Evolutionary conservation across 495 filamentous ascomycete genomes (phyloP), one percentile per base, ranked within the genome.

Genomic region (Aspergillus funiculosus): DNA sequence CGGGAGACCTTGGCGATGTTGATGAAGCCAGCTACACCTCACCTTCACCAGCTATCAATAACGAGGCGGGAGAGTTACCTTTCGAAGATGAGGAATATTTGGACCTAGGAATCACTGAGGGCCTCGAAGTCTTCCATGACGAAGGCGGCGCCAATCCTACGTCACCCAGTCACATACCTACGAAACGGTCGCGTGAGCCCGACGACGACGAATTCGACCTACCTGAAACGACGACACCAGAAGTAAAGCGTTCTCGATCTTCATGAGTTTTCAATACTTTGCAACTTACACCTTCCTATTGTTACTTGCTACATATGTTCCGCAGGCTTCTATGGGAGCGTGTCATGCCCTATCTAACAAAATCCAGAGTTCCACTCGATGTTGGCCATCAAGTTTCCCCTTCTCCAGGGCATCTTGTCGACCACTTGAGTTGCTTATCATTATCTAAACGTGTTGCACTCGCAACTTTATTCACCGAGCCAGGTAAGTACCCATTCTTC

Each of bases 21-120:
- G 40, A 54, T 35, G 37, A 43, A 18, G 11, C 19, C 39, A 45
- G 56, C 22, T 28, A 45, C 30, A 20, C 26, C 11, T 13, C 46
- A 17, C 5, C 28, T 34, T 24, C 26, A 10, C 64, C 58, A 38
- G 60, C 35, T 22, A 28, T 30, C 24, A 11, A 76, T 22, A 67
- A 74, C 37, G 66, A 67, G 8, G 66, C 70, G 22, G 71, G 72
- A 39, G 66, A 74, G 30, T 52, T 72, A 24, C 27, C 32, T 5
- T 54, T 55, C 30, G 52, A 52, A 11, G 49, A 61, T 30, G 55
- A 45, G 38, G 54, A 62, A 26, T 50, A 59, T 37, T 29, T 57
- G 31, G 56, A 61, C 38, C 39, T 61, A 29, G 46, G 45, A 13
- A 42, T 51, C 18, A 25, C 19, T 14, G 45, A 54, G 19, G 55